Percentiles rank a stretch among this genome's conserved stretches.
Conservation (phyloP, 306 rosid genomes). For the Mucuna pruriens region DNA sequence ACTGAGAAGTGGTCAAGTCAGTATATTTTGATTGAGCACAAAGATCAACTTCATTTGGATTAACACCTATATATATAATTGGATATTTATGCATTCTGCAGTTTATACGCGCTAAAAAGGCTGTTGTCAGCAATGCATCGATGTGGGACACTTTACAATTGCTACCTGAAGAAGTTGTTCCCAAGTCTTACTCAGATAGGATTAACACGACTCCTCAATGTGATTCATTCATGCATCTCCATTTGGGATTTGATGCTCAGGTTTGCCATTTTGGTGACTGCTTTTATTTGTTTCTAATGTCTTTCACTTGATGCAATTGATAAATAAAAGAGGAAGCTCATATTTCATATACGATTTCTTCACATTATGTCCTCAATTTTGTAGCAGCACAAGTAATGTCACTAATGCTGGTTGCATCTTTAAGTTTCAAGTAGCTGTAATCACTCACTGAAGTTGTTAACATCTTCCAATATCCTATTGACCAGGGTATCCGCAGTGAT, state of each 20-base stretch:
- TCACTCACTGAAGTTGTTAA: neutral
- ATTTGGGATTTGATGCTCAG: slow-evolving; percentile 86
- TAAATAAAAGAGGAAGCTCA: slow-evolving; percentile 6
- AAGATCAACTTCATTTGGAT: neutral
- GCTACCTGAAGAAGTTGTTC: slow-evolving; percentile 69
- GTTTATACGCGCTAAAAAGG: slow-evolving; percentile 86
- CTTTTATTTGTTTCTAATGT: slow-evolving; percentile 11
- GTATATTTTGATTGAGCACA: slow-evolving; percentile 18
- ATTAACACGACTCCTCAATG: slow-evolving; percentile 68
- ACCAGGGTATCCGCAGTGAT: slow-evolving; percentile 67
- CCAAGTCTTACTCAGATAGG: slow-evolving; percentile 66
- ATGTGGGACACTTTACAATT: slow-evolving; percentile 91
- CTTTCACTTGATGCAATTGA: slow-evolving; percentile 18
- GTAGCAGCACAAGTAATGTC: neutral
- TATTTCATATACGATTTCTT: slow-evolving; percentile 6
- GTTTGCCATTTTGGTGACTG: slow-evolving; percentile 50
- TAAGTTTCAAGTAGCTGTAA: neutral
- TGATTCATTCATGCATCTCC: slow-evolving; percentile 99
- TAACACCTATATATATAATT: neutral
- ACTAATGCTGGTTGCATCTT: slow-evolving; percentile 14
- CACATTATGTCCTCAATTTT: neutral
- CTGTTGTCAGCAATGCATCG: slow-evolving; percentile 88
- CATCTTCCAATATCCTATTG: slow-evolving; percentile 9
- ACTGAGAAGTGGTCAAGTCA: slow-evolving; percentile 78
- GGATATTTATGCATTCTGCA: slow-evolving; percentile 45